A percentile compares a stretch with the other conserved stretches of the same genome.
phyloP scores from a whole-genome alignment of 352 stramenopile genomes.

The Nothophytophthora sp. region DNA sequence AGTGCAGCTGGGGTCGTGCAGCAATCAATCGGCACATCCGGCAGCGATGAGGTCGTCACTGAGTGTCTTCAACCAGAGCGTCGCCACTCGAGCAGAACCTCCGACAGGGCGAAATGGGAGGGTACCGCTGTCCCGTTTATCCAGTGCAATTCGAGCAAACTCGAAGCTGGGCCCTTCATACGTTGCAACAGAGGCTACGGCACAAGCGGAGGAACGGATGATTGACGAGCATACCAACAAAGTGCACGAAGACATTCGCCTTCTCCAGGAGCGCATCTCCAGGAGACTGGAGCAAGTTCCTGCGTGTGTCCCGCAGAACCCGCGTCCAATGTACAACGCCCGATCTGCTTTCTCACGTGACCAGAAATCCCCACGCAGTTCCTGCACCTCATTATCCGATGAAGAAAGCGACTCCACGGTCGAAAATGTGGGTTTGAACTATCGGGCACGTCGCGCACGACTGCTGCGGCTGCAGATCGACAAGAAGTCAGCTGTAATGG shows the following conservation, averaged over 20 bases:
- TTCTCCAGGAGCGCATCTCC: conserved; percentile 67
- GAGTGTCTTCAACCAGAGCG: too few relatives aligned
- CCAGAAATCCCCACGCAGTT: conserved; percentile 23
- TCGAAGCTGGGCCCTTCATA: too few relatives aligned
- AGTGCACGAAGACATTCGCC: conserved; percentile 72
- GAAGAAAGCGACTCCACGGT: conserved; percentile 17
- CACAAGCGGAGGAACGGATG: conserved; percentile 24
- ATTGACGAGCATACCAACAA: conserved; percentile 67
- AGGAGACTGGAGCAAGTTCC: conserved; percentile 52
- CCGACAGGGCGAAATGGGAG: too few relatives aligned
- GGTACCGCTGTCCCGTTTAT: too few relatives aligned
- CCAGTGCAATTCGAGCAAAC: too few relatives aligned
- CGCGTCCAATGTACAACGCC: conserved; percentile 4
- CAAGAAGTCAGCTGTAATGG: conserved; percentile 16
- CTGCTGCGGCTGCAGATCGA: conserved; percentile 17
- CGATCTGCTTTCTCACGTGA: neutral
- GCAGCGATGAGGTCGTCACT: neutral
- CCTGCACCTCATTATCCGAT: conserved; percentile 33
- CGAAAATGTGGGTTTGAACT: conserved; percentile 9
- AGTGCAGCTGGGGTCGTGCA: conserved; percentile 6
- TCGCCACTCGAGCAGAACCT: too few relatives aligned
- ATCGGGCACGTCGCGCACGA: conserved; percentile 16
- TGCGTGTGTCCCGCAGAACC: conserved; percentile 4
- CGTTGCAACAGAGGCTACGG: neutral
- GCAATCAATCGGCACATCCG: conserved; percentile 1